These are phyloP conservation scores for Marsdenia floribunda DNA, from an alignment of 257 asterid genomes.

Conservation along the genomic window DNA sequence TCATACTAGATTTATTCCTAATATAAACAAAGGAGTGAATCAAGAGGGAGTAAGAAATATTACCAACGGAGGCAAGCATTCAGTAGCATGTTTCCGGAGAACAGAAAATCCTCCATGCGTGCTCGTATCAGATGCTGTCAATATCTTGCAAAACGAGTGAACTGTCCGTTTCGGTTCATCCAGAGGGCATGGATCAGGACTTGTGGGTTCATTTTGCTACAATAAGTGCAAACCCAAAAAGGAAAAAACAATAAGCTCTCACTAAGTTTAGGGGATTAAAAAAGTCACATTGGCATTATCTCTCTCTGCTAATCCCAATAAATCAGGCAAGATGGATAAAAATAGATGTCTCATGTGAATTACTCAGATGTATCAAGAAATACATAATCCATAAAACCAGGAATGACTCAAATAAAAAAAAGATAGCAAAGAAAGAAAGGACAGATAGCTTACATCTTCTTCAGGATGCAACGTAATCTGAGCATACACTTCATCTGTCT, in stretches of 20 bases:
- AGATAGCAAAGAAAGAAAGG: neutral
- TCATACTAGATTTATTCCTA: neutral
- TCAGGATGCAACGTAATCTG: conserved; percentile 78
- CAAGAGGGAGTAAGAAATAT: conserved; percentile 7
- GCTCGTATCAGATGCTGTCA: conserved; percentile 91
- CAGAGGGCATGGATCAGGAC: conserved; percentile 44
- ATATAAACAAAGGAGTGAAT: neutral
- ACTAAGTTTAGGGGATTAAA: neutral
- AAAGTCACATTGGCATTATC: neutral
- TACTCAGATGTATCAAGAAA: neutral
- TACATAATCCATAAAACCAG: neutral
- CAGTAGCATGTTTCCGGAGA: conserved; percentile 85
- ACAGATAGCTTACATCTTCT: conserved; percentile 44
- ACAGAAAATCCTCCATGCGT: conserved; percentile 94
- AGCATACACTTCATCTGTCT: conserved; percentile 82
- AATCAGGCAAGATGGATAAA: neutral
- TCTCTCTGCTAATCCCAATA: neutral
- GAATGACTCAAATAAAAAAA: neutral
- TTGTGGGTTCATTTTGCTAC: conserved; percentile 64
- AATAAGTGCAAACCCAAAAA: conserved; percentile 11
- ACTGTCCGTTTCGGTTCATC: conserved; percentile 49
- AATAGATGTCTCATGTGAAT: neutral
- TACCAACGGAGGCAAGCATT: conserved; percentile 80
- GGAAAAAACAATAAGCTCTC: neutral
- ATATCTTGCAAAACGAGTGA: conserved; percentile 63